phyloP scores from a whole-genome alignment of 2,329 filamentous ascomycete genomes.

The Boeremia exigua region DNA sequence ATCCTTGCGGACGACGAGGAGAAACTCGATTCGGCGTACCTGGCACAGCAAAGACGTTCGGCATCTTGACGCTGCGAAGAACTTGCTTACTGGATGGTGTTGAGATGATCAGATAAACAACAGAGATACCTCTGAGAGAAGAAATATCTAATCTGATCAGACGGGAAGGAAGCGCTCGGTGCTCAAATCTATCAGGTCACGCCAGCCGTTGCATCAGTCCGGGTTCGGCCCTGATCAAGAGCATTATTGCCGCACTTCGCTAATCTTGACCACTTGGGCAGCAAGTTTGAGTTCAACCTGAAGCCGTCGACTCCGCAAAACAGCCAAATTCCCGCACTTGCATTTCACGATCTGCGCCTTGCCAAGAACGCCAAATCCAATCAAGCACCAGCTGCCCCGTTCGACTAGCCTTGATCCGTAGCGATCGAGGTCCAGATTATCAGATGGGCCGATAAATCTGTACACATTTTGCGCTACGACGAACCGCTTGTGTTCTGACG shows the following conservation, averaged over 20 bases:
- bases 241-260: not conserved
- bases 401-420: constrained; percentile 23
- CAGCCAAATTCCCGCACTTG: constrained; percentile 5
- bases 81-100: not conserved
- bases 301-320: constrained; percentile 2
- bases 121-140: not conserved
- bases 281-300: constrained; percentile 4
- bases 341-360: constrained; percentile 9
- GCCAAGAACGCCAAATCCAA: constrained; percentile 33
- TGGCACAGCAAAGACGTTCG: constrained; percentile 76
- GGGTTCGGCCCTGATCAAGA: not conserved
- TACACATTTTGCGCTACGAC: constrained; percentile 16
- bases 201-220: constrained; percentile 4
- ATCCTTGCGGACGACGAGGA: not conserved
- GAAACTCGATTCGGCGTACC: constrained; percentile 44
- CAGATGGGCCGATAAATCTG: constrained; percentile 37
- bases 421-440: constrained; percentile 36
- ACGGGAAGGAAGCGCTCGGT: not conserved
- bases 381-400: constrained; percentile 26
- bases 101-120: constrained; percentile 5
- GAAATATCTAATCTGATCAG: constrained; percentile 35
- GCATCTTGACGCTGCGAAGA: constrained; percentile 52
- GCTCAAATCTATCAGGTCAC: not conserved
- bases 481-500: not conserved
- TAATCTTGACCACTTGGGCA: constrained; percentile 1